Percentiles rank a stretch among this genome's conserved stretches.
phyloP scores from a whole-genome alignment of 1,284 basidiomycete species.

The Leccinum huronense region DNA sequence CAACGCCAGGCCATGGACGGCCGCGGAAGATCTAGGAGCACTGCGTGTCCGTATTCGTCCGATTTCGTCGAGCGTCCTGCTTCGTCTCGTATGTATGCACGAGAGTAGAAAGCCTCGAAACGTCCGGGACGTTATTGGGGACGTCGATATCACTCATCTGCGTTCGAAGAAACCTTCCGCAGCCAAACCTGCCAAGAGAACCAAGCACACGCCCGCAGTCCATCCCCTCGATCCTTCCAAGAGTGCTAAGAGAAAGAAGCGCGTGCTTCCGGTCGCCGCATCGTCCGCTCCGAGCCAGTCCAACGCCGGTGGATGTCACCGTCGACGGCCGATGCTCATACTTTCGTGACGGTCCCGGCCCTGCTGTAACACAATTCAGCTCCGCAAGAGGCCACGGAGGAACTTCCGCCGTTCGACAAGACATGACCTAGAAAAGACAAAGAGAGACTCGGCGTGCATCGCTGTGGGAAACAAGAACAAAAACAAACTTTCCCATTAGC shows the following conservation, averaged over 20 bases:
- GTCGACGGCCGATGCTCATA: no score
- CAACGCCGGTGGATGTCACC: no score
- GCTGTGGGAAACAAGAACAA: not conserved
- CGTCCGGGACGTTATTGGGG: not conserved
- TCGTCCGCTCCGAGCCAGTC: no score
- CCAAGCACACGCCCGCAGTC: not conserved
- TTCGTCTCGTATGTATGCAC: not conserved
- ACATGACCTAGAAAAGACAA: not conserved
- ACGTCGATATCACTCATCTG: not conserved
- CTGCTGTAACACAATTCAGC: not conserved
- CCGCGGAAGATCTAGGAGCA: not conserved
- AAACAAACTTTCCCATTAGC: constrained; percentile 43
- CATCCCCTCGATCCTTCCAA: not conserved
- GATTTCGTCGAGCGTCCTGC: not conserved
- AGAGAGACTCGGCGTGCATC: not conserved
- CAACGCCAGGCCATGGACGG: not conserved
- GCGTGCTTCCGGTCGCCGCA: no score
- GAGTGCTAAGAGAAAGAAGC: no score
- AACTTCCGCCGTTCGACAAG: not conserved
- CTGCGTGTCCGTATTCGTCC: not conserved
- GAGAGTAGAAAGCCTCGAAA: not conserved
- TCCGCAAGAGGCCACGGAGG: not conserved
- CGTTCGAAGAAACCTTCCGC: not conserved
- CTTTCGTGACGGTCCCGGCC: not conserved
- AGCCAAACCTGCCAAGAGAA: not conserved